Evolutionary conservation across 805 yeast genomes (phyloP), one percentile per base, ranked within the genome.

Genomic region (Alloascoidea hylecoeti): DNA sequence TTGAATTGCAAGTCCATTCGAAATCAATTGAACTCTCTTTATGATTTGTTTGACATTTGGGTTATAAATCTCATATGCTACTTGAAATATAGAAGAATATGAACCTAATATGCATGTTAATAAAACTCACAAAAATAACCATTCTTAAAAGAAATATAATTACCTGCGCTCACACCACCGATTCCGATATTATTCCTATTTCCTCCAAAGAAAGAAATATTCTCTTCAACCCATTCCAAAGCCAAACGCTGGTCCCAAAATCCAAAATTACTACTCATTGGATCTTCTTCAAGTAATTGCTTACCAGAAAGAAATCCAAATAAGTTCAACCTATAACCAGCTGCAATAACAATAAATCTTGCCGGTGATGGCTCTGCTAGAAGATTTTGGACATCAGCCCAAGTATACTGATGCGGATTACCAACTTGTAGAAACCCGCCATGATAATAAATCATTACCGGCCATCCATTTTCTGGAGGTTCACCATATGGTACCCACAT

Each of bases 161-260:
- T 23, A 23, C 66, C 72, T 4, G 71, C 70, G 36, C 64, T 55
- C 16, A 63, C 42, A 2, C 72, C 71, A 27, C 61, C 61, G 12
- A 61, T 53, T 1, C 68, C 56, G 27, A 66, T 53, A 34, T 51
- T 49, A 4, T 59, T 57, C 1, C 53, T 50, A 46, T 66, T 52
- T 35, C 72, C 70, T n/a, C 67, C 68, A 44, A 66, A 64, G 19
- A 55, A 44, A 13, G 42, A 42, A 39, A 65, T 63, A 45, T 60
- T 44, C 42, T 62, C 49, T 37, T 55, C 52, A 2, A 54, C 49
- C 71, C 71, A 66, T 44, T 63, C 64, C 13, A 66, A 44, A 1
- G 64, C 68, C 35, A 48, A 15, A 35, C 66, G 48, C 43, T 58
- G 68, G 44, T 66, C 71, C 65, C 67, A 63, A 30, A 64, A 53